These are phyloP conservation scores for Bolboschoenus planiculmis DNA, from an alignment of 176 grass and related monocot genomes.

Conservation along the genomic window DNA sequence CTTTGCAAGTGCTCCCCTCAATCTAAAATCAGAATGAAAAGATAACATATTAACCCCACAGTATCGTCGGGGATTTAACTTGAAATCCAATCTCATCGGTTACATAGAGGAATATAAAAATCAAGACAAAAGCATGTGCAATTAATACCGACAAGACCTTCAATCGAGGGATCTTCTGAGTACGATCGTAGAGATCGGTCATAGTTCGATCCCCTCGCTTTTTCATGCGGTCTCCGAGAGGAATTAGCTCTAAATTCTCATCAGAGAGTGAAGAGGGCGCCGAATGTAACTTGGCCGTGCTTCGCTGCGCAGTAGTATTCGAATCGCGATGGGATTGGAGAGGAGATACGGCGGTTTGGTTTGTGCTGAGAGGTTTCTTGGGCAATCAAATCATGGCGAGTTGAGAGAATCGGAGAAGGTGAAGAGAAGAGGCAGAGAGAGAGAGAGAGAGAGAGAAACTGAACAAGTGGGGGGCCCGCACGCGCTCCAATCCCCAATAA, in stretches of 20 bases:
- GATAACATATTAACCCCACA: not conserved
- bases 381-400: not conserved
- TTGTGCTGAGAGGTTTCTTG: not conserved
- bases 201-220: conserved; percentile 9
- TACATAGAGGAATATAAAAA: not conserved
- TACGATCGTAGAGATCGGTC: conserved; percentile 17
- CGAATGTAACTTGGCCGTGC: not conserved
- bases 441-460: conserved; percentile 4
- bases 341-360: not conserved
- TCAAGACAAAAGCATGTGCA: conserved; percentile 2
- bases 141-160: conserved; percentile 6
- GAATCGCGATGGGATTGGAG: not conserved
- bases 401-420: conserved; percentile 13
- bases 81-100: not conserved
- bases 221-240: not conserved
- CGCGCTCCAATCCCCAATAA: not conserved
- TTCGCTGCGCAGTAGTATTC: not conserved
- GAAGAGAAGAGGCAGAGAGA: conserved; percentile 19
- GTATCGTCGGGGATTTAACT: not conserved
- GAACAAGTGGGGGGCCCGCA: not conserved
- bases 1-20: not conserved
- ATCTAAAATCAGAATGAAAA: conserved; percentile 14
- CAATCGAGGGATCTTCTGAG: conserved; percentile 18
- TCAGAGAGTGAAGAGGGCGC: not conserved
- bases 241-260: not conserved